phyloP scores from a whole-genome alignment of 306 rosid genomes.

The Vigna unguiculata region DNA sequence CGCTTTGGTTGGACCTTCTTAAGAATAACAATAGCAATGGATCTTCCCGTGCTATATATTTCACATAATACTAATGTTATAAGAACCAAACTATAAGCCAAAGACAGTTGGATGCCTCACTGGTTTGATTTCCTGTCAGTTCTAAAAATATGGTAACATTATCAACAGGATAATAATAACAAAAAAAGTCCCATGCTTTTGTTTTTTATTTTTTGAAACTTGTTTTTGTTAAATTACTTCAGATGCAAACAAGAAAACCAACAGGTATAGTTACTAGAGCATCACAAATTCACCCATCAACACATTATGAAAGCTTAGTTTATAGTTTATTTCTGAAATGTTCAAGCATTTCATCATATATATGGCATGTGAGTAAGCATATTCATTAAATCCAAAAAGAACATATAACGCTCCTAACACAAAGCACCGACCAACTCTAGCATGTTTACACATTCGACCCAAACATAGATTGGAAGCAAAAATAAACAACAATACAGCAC shows the following conservation, averaged over 20 bases:
- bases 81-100: neutral
- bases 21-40: neutral
- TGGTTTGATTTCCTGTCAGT: neutral
- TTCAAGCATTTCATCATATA: neutral
- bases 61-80: neutral
- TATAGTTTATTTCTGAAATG: neutral
- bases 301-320: neutral
- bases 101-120: neutral
- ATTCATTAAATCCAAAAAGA: neutral
- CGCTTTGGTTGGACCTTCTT: neutral
- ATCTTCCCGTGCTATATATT: neutral
- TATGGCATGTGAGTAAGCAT: neutral
- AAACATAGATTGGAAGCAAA: neutral
- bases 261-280: no score
- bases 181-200: neutral
- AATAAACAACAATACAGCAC: neutral
- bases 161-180: neutral
- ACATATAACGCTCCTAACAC: neutral
- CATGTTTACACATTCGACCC: neutral
- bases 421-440: neutral
- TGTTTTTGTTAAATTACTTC: neutral
- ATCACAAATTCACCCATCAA: neutral
- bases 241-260: neutral
- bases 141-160: neutral
- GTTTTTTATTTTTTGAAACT: neutral